phyloP scores from a whole-genome alignment of 2,329 filamentous ascomycete genomes.

The Cladophialophora exuberans region DNA sequence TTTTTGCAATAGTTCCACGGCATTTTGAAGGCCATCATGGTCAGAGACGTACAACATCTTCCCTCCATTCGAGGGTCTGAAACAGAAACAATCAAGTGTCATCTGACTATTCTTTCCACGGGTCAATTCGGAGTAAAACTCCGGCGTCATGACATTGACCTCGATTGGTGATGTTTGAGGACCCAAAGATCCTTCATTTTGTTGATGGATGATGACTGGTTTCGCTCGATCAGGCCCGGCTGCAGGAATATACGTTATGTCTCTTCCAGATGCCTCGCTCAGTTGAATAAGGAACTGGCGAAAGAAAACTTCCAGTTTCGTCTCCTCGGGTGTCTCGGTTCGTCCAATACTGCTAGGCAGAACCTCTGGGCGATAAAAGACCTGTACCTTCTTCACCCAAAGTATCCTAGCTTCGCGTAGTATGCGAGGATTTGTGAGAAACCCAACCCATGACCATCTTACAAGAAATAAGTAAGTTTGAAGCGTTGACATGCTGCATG shows the following conservation, averaged over 20 bases:
- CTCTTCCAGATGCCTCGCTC: background rate
- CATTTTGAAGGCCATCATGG: background rate
- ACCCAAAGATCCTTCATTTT: background rate
- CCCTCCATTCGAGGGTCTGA: constrained; percentile 8
- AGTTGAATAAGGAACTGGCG: constrained; percentile 1
- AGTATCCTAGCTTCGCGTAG: constrained; percentile 23
- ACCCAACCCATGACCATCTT: constrained; percentile 29
- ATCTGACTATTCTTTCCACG: background rate
- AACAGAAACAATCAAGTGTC: constrained; percentile 15
- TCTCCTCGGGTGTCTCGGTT: constrained; percentile 18
- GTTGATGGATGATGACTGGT: background rate
- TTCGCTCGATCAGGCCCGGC: background rate
- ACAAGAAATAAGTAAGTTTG: constrained; percentile 13
- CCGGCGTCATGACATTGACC: constrained; percentile 22
- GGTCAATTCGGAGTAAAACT: constrained; percentile 23
- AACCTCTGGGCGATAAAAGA: constrained; percentile 29
- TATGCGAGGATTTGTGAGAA: constrained; percentile 26
- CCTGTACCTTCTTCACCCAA: constrained; percentile 22
- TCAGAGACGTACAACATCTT: constrained; percentile 19
- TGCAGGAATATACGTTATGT: constrained; percentile 17
- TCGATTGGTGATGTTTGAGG: background rate
- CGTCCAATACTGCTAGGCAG: constrained; percentile 21
- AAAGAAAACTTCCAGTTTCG: constrained; percentile 21
- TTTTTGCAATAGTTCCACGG: background rate
- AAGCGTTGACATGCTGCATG: constrained; percentile 5